These are phyloP conservation scores for Alternaria rosae DNA, from an alignment of 2,329 filamentous ascomycete species.

Conservation along the genomic window DNA sequence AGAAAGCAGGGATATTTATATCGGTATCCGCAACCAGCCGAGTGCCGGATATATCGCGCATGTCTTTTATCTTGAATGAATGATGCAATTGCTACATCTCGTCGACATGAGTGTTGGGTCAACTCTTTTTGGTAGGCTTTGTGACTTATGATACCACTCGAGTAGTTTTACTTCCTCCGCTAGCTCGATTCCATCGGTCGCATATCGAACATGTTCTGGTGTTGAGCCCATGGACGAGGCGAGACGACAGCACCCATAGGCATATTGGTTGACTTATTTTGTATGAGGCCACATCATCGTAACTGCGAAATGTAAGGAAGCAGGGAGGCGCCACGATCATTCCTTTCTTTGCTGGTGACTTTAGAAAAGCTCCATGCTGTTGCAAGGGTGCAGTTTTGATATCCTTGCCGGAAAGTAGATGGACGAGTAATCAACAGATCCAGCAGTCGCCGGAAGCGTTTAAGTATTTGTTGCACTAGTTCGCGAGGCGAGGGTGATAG, in stretches of 20 bases:
- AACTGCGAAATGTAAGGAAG: no score
- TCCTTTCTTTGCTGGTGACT: background rate
- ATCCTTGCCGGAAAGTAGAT: background rate
- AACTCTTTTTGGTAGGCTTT: background rate
- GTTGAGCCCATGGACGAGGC: background rate
- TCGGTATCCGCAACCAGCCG: rapidly evolving
- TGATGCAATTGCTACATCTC: background rate
- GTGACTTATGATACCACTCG: background rate
- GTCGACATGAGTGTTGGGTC: rapidly evolving
- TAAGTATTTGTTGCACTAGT: background rate
- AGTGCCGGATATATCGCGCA: background rate
- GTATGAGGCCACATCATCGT: no score
- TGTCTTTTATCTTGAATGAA: background rate
- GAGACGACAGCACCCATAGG: no score
- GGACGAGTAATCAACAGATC: background rate
- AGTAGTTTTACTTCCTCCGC: background rate
- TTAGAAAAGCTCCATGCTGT: background rate
- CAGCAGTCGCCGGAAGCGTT: background rate
- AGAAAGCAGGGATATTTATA: background rate
- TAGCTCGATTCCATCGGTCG: background rate
- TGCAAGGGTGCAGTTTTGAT: no score
- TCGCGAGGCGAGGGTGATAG: background rate
- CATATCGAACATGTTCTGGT: background rate
- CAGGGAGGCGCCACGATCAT: no score
- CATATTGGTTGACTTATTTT: no score